Base-by-base conservation (phyloP, 257 asterid species). In the Ballota nigra region DNA sequence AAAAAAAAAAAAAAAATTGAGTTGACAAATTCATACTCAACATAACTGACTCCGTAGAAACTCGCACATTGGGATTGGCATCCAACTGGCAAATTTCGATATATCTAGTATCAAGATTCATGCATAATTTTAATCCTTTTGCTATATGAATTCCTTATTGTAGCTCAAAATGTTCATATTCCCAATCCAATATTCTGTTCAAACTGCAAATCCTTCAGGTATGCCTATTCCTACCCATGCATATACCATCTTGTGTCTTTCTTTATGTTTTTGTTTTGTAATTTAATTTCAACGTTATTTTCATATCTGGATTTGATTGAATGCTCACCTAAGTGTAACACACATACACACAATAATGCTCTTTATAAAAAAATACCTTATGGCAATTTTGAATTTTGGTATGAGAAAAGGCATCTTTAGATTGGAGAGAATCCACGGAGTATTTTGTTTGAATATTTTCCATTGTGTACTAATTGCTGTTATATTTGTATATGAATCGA, bases 121-220 rank as follows among this genome's bases (percentile, higher is more conserved):
- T 36, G 57, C 28, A 36, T 24, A 57, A 22, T 24, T 29, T 56
- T 3, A 1, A n/a, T 10, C 61, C 70, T n/a, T n/a, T n/a, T n/a
- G n/a, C n/a, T n/a, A n/a, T n/a, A n/a, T n/a, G n/a, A 23, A n/a
- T 58, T 43, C 59, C 80, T 63, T 63, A 19, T 61, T 26, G 19
- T 72, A 72, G 62, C 66, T 36, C 40, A 66, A 31, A 12, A 19
- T 52, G 26, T 5, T 52, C 5, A 23, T 13, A 15, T 23, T 36
- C 60, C n/a, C 28, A 4, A 60, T 61, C 10, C 69, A n/a, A 26
- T 40, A 43, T 66, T n/a, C 40, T 23, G 63, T 33, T 26, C 57
- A 10, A 52, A 62, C 23, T 67, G 55, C 67, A 0, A n/a, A n/a
- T n/a, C n/a, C n/a, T n/a, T n/a, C 61, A 72, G 81, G 81, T 68